Evolutionary conservation across 176 grass and related monocot species (phyloP), one percentile per base, ranked within the genome.

Genomic region (Rhipidocladum racemiflorum): DNA sequence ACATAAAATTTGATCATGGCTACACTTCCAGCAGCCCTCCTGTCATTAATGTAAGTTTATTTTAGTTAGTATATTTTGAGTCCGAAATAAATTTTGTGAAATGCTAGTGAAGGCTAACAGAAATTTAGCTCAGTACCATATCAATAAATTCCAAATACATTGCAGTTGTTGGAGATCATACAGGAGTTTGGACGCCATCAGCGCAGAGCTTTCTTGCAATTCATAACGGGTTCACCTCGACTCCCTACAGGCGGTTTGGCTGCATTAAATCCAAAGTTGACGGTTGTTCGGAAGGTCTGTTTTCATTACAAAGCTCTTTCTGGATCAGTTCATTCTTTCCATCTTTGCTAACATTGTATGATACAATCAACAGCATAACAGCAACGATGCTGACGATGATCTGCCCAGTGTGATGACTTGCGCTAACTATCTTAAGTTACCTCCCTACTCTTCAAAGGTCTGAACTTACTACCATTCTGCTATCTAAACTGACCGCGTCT

Each of bases 321-420:
- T 76, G 16, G 21, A 68, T 28, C 44, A 35, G 1, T 79, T 79
- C 11, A 16, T 17, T 44, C 45, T 62, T 53, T 32, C 15, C 7
- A 9, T 57, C 49, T 61, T 61, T 85, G 13, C 76, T 90, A 63
- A 84, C 60, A 34, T 53, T 78, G 11, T 85, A 40, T 38, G 68
- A 65, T 83, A 24, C 24, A 78, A 79, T 79, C 65, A 85, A 86
- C 93, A 99, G 92, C 83, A 93, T 83, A 91, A 86, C 74, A 86
- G 66, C 82, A 86, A 72, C 16, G 91, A 93, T 13, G 86, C 63
- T 49, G 93, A 99, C 29, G 44, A 87, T 72, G 90, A 91, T 66
- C 88, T 99, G 83, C 97, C 96, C 0, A 99, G 97, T 70, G 97
- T 99, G 80, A 99, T 99, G 97, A 99, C 97, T 59, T 99, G 97